phyloP scores from a whole-genome alignment of 441 rosid genomes.

The Theobroma grandiflorum region DNA sequence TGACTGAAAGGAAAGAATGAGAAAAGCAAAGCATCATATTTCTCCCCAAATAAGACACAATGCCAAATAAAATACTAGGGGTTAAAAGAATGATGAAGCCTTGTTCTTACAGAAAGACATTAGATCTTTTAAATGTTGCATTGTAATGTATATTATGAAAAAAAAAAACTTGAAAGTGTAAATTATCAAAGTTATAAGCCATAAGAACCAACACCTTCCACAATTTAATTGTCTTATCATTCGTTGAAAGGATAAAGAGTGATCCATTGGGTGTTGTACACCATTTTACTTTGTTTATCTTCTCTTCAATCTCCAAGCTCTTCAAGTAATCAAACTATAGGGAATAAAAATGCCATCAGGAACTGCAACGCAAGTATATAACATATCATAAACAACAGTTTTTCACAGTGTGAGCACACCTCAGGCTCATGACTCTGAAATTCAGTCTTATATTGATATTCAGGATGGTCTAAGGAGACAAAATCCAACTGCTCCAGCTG shows the following conservation, averaged over 20 bases:
- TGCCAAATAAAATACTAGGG: neutral
- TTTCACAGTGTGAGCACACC: constrained; percentile 39
- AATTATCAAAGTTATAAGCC: neutral
- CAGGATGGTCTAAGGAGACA: constrained; percentile 45
- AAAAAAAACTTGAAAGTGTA: constrained; percentile 9
- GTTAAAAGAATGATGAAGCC: neutral
- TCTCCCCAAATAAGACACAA: neutral
- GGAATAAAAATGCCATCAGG: constrained; percentile 27
- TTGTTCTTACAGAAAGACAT: neutral
- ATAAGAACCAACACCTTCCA: constrained; percentile 60
- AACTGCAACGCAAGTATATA: neutral
- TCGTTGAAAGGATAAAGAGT: constrained; percentile 65
- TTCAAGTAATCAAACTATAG: constrained; percentile 73
- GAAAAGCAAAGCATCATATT: neutral
- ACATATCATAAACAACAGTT: neutral
- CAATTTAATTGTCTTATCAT: constrained; percentile 75
- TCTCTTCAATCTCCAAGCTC: constrained; percentile 84
- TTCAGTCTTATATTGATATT: constrained; percentile 66
- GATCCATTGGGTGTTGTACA: constrained; percentile 58
- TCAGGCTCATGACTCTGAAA: constrained; percentile 85
- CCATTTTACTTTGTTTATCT: constrained; percentile 69
- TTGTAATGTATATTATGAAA: neutral
- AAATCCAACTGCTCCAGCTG: constrained; percentile 64
- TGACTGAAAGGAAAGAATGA: neutral
- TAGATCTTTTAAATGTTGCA: neutral